Base-by-base conservation (phyloP, 257 asterid species). In the Gynochthodes officinalis region DNA sequence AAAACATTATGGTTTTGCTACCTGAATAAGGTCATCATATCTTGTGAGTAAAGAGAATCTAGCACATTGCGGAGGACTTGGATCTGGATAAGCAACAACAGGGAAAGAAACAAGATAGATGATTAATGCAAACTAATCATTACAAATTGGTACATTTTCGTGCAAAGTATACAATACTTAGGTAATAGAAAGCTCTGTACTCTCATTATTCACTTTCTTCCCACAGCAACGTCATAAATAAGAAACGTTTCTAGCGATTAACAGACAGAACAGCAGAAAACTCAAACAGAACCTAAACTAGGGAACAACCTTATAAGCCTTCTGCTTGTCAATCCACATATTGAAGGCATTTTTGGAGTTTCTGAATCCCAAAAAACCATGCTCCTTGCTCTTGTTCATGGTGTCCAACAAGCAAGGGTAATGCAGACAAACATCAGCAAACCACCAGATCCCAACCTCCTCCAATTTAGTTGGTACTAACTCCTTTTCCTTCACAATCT, bases 301-400 rank as follows among this genome's bases (percentile, higher is more conserved):
- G 52, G 99, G 97, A 68, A 91, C 97, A 53, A 89, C 79, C 83
- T 90, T 94, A 76, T 78, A 81, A 61, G 95, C 95, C 81, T 91
- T 94, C 72, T 75, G 84, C 87, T 85, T 91, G 55, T 91, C 96
- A 58, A 91, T 87, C 99, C 99, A 94, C 19, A 95, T 84, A 80
- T 87, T 54, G 73, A 91, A 87, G 0, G 95, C 80, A 16, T 84
- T 88, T 80, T 87, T 89, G 14, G 97, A 86, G 83, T 94, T 94
- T 79, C 97, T 85, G 68, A 94, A 94, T 18, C 97, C 98, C 27
- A 88, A 76, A 79, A 94, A 94, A 10, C 99, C 97, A 27, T 89
- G 96, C 77, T 94, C 99, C 86, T 94, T 94, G 79, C 97, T 91
- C 87, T 94, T 94, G 86, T 89, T 94, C 99, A 91, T 91, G n/a